Base-by-base conservation (phyloP, 306 rosid species). In the Castanea sativa region DNA sequence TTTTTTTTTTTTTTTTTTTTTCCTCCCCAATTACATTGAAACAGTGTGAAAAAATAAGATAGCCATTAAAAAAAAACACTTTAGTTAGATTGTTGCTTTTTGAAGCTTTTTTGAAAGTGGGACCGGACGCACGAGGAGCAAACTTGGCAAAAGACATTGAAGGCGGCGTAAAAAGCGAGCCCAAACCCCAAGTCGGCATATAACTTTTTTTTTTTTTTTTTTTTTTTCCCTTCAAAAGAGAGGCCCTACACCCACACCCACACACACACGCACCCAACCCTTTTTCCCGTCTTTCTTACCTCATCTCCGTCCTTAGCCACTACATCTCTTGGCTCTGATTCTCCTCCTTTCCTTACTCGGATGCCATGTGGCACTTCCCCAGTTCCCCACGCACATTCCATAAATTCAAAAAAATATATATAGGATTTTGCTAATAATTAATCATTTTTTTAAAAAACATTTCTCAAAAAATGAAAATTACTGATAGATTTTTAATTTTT, bases 291-390 rank as follows among this genome's bases (percentile, higher is more conserved):
- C 64, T 75, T 19, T 74, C 82, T 85, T 9, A 74, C 86, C 76
- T 79, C 86, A 78, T 45, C 77, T 43, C 68, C 69, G 52, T 80
- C 77, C 80, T 83, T 81, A 18, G 81, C 90, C 85, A 76, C 87
- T 75, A 73, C 79, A 74, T 84, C 85, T 78, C 79, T 70, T 86
- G 82, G 80, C 84, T 53, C 27, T 77, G 19, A 57, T 80, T 74
- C 51, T 61, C 20, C 27, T 49, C 51, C 19, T 64, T 70, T 49
- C 84, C 88, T 83, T 77, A 83, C 84, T 77, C 79, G 59, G 49
- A 59, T 25, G 87, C 87, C 93, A 87, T 74, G 84, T 90, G 91
- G 87, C 85, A 72, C 74, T 77, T 75, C 89, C 90, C 89, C 73
- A 45, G 10, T 8, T 11, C 5, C 12, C 38, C 53, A 41, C 45